Evolutionary conservation across 257 asterid species (phyloP), one percentile per base, ranked within the genome.

Genomic region (Echium plantagineum): DNA sequence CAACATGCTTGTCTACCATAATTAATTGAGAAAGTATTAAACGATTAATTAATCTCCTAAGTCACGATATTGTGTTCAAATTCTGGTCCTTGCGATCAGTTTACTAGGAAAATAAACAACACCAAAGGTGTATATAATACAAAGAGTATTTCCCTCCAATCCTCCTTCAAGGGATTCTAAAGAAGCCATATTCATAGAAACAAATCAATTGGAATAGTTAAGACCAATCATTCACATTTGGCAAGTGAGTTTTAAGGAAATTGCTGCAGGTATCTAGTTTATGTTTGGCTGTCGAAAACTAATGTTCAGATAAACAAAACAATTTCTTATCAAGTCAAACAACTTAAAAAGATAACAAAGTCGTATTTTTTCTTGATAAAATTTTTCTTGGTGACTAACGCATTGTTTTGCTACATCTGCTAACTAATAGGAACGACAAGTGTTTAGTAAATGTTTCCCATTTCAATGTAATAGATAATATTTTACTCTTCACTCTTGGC

Each of bases 1-100:
- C 68, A 32, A 65, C 78, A 51, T 75, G 79, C 66, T 86, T 80
- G 73, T 86, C 95, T 89, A 75, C 66, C 81, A 84, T 71, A 53
- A 68, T 63, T 59, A 63, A 75, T n/a, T 48, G 71, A 24, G 69
- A 66, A 71, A 69, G 30, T 56, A 69, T 77, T 78, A 80, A 76
- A 63, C 54, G 7, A 63, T 66, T 51, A 64, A 61, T 64, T 32
- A 49, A 28, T 62, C 57, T 46, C 73, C 48, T 3, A 54, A 69
- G 24, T 24, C 18, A 32, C 21, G 32, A 28, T 28, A 35, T 1
- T 59, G 18, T 42, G 17, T 42, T 42, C 49, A 42, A 12, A 12
- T 42, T 42, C 17, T 42, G 49, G 49, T 13, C 5, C 49, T 42
- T 42, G 13, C 13, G 46, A 35, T 35, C 46, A 35, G 12, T 13